phyloP scores from a whole-genome alignment of 2,329 filamentous ascomycete genomes.

The Acarospora socialis region DNA sequence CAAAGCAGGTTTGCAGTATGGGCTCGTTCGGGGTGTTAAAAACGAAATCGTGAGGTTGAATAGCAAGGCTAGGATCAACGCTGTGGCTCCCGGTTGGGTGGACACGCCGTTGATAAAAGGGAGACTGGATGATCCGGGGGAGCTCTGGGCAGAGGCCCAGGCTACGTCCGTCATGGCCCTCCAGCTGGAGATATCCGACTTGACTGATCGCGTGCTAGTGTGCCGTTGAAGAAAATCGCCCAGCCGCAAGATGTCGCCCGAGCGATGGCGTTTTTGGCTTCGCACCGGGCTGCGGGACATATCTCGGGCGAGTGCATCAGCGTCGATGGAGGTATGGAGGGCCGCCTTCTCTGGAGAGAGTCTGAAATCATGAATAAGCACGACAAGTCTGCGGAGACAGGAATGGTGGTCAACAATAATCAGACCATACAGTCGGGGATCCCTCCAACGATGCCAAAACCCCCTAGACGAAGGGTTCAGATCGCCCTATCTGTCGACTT shows the following conservation, averaged over 20 bases:
- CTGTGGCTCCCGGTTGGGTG: constrained; percentile 36
- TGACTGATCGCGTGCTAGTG: constrained; percentile 14
- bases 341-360: constrained; percentile 34
- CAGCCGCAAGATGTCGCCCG: constrained; percentile 35
- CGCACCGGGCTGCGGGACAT: constrained; percentile 37
- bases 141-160: constrained; percentile 36
- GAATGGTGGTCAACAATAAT: no score
- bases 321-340: constrained; percentile 39
- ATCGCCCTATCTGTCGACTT: constrained; percentile 32
- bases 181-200: not conserved
- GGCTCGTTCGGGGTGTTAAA: constrained; percentile 37
- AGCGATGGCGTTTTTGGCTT: constrained; percentile 36
- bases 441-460: not conserved
- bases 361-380: constrained; percentile 28
- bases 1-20: constrained; percentile 39
- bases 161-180: constrained; percentile 23
- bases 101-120: constrained; percentile 35
- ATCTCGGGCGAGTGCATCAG: constrained; percentile 40
- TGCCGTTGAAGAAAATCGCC: constrained; percentile 34
- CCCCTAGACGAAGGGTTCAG: constrained; percentile 14
- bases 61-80: constrained; percentile 36
- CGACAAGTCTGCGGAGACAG: no score
- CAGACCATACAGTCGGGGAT: no score
- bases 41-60: constrained; percentile 41
- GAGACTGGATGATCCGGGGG: constrained; percentile 34